Evolutionary conservation across 2,329 filamentous ascomycete genomes (phyloP), one percentile per base, ranked within the genome.

Genomic region (Ramularia endophylla): DNA sequence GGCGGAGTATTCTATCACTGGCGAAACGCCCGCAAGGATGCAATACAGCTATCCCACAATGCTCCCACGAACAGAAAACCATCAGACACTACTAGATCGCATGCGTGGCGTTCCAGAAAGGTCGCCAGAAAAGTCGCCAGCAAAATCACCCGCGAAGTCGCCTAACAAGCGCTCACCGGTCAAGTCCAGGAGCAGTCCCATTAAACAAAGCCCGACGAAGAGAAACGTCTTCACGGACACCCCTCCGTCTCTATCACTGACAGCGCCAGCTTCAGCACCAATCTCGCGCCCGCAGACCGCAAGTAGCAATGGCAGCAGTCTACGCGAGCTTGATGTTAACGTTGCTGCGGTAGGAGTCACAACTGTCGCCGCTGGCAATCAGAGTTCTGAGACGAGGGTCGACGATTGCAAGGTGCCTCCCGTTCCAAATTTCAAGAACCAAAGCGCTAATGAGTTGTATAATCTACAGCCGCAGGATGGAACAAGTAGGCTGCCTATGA

Each of bases 1-100:
- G 38, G 74, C 80, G 39, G 88, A 95, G 60, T 97, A 97, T 62
- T 71, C 78, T 27, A 78, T 85, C 0, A 97, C 92, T 0, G 90
- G 92, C 38, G 74, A 83, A 34, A 97, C 92, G 1, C 92, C 92
- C 0, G 79, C 85, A 58, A 92, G 89, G 66, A 70, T 74, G 20
- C 73, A 80, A 38, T 98, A 97, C 64, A 73, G 78, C n/a, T 95
- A 87, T 57, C 85, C 87, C 0, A 84, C 77, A 1, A 71, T 75
- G 2, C 72, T 98, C 1, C 92, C 92, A 3, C 80, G 81, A 18
- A 97, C 92, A 0, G 76, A 80, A 55, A 56, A 66, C 1, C 78
- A 81, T 55, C 75, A 81, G 9, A 66, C 63, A 9, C 65, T 83
- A 19, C 66, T 81, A 9, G 70, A 75, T 15, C 66, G 68, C 35